Percentiles rank a stretch among this genome's conserved stretches.
These are phyloP conservation scores for Paecilomyces sp. DNA, from an alignment of 2,329 filamentous ascomycete species.

Conservation along the genomic window DNA sequence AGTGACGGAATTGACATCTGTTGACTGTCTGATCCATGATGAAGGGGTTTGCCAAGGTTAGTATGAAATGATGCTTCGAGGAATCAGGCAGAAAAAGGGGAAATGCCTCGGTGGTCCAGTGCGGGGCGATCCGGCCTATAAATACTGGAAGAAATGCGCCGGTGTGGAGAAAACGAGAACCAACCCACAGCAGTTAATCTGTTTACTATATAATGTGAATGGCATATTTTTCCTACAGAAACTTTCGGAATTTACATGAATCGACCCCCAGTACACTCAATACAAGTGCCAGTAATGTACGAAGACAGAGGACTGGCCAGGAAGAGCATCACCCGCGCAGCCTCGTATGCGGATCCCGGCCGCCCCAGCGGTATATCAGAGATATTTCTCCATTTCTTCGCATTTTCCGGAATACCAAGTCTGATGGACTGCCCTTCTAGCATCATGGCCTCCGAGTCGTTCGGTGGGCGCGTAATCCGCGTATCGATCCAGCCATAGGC, in stretches of 20 bases:
- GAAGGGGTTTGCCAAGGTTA: too few relatives aligned
- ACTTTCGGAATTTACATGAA: slow-evolving; percentile 5
- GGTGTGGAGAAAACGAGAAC: too few relatives aligned
- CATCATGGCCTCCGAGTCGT: background rate
- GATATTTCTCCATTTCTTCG: background rate
- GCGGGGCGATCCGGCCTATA: too few relatives aligned
- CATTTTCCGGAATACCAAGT: background rate
- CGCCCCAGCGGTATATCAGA: background rate
- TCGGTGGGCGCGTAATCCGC: background rate
- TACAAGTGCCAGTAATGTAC: slow-evolving; percentile 12
- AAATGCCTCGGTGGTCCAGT: too few relatives aligned
- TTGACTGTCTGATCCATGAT: too few relatives aligned
- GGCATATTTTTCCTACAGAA: too few relatives aligned
- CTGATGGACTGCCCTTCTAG: background rate
- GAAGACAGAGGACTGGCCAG: slow-evolving; percentile 12
- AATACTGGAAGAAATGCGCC: too few relatives aligned
- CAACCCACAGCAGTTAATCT: too few relatives aligned
- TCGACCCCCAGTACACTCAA: slow-evolving; percentile 8
- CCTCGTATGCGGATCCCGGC: background rate
- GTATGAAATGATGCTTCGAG: too few relatives aligned
- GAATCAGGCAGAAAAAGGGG: too few relatives aligned
- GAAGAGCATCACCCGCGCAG: slow-evolving; percentile 11
- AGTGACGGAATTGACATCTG: too few relatives aligned
- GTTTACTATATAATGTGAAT: too few relatives aligned
- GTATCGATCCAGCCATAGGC: background rate